These are phyloP conservation scores for Phytopythium boreale DNA, from an alignment of 352 stramenopile species.

Conservation along the genomic window DNA sequence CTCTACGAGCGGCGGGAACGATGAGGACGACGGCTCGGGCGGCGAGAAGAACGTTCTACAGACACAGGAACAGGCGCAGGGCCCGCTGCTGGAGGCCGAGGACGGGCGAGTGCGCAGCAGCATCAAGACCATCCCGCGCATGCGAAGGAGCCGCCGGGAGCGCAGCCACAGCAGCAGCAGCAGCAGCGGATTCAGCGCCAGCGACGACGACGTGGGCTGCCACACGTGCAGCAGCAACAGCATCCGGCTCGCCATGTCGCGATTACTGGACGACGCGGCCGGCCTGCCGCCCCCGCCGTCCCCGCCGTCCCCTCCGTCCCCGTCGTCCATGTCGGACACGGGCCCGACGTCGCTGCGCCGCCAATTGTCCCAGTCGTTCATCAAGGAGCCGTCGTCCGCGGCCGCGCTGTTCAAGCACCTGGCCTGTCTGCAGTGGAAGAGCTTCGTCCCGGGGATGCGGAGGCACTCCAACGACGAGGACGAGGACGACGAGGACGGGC, in stretches of 20 bases:
- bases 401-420: slow-evolving; percentile 18
- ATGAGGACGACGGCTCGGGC: slow-evolving; percentile 16
- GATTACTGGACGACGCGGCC: slow-evolving; percentile 7
- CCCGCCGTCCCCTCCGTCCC: background rate
- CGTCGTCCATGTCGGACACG: background rate
- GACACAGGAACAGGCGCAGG: slow-evolving; percentile 12
- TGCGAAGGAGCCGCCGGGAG: background rate
- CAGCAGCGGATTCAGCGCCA: background rate
- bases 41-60: slow-evolving; percentile 5
- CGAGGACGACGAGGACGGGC: slow-evolving; percentile 2
- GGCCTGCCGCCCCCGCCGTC: background rate
- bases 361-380: slow-evolving; percentile 11
- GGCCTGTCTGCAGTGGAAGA: slow-evolving; percentile 21
- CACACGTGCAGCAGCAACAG: slow-evolving; percentile 11
- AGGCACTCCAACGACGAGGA: slow-evolving; percentile 7
- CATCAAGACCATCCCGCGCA: background rate
- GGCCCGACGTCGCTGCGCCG: slow-evolving; percentile 8
- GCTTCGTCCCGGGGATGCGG: slow-evolving; percentile 15
- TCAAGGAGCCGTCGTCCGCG: slow-evolving; percentile 11
- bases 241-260: slow-evolving; percentile 7
- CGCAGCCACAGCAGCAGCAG: background rate
- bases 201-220: slow-evolving; percentile 9
- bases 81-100: slow-evolving; percentile 40
- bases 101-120: slow-evolving; percentile 12
- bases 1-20: slow-evolving; percentile 30